These are phyloP conservation scores for Syzygium grande DNA, from an alignment of 345 rosid species.

Conservation along the genomic window DNA sequence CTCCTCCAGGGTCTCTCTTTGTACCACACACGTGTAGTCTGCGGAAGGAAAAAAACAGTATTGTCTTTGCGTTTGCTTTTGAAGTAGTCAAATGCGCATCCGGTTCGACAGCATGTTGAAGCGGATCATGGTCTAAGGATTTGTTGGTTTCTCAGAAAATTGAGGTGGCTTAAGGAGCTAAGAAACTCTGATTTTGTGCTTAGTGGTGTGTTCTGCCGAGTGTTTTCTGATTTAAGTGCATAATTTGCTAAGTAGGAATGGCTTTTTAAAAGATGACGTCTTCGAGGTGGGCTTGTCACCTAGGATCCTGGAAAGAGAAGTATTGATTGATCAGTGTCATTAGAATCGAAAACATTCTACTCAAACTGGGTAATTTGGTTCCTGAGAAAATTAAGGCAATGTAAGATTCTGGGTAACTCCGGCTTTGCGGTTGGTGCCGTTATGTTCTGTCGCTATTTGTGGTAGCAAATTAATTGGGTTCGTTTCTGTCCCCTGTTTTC, in stretches of 20 bases:
- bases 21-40: not conserved
- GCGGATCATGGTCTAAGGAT: not conserved
- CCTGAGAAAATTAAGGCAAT: not conserved
- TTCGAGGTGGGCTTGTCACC: not conserved
- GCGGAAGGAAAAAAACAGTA: not conserved
- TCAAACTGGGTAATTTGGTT: not conserved
- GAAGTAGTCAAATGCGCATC: not conserved
- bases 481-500: too few relatives aligned
- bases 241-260: not conserved
- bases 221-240: not conserved
- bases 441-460: not conserved
- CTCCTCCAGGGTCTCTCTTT: constrained; percentile 40
- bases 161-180: not conserved
- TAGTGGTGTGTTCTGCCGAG: not conserved
- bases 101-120: not conserved
- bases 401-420: not conserved
- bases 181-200: not conserved
- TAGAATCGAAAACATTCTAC: not conserved
- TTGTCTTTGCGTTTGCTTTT: not conserved
- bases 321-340: not conserved
- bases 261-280: not conserved
- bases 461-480: too few relatives aligned
- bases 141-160: not conserved
- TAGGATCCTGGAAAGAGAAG: not conserved
- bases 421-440: not conserved